These are phyloP conservation scores for Epichloe coenophiala DNA, from an alignment of 2,329 filamentous ascomycete genomes.

Conservation along the genomic window DNA sequence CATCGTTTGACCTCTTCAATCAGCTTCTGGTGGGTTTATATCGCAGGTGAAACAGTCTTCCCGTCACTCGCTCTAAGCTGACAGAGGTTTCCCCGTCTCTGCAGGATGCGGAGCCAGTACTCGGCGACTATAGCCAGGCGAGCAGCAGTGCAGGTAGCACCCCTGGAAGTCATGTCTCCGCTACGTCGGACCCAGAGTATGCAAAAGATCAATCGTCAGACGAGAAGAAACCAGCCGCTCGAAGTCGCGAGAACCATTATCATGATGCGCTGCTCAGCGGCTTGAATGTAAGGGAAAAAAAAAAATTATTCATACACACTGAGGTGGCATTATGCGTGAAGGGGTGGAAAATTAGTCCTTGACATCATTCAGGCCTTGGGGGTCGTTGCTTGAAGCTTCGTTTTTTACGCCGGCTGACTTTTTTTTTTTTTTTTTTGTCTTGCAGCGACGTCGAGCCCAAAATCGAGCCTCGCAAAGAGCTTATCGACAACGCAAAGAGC, in stretches of 20 bases:
- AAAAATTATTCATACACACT: not conserved
- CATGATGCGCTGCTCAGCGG: slow-evolving; percentile 38
- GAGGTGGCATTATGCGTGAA: too few relatives aligned
- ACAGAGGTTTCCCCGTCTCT: too few relatives aligned
- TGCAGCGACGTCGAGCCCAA: slow-evolving; percentile 18
- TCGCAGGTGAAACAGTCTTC: too few relatives aligned
- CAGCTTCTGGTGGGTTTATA: not conserved
- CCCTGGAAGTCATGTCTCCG: slow-evolving; percentile 1
- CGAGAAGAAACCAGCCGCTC: not conserved
- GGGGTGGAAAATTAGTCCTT: too few relatives aligned
- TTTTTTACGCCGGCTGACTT: not conserved
- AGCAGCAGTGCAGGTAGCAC: slow-evolving; percentile 6
- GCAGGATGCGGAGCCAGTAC: not conserved
- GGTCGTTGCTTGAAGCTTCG: not conserved
- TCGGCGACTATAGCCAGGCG: not conserved
- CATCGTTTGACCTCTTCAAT: not conserved
- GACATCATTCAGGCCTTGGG: too few relatives aligned
- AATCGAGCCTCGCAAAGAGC: too few relatives aligned
- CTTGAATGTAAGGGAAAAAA: slow-evolving; percentile 26
- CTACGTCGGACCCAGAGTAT: not conserved
- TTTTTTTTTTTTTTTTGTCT: not conserved
- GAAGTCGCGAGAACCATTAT: slow-evolving; percentile 37
- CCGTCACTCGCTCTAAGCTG: too few relatives aligned
- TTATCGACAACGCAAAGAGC: slow-evolving; percentile 30
- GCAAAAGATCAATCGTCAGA: not conserved